phyloP scores from a whole-genome alignment of 495 filamentous ascomycete genomes.

The Daldinia childiae region DNA sequence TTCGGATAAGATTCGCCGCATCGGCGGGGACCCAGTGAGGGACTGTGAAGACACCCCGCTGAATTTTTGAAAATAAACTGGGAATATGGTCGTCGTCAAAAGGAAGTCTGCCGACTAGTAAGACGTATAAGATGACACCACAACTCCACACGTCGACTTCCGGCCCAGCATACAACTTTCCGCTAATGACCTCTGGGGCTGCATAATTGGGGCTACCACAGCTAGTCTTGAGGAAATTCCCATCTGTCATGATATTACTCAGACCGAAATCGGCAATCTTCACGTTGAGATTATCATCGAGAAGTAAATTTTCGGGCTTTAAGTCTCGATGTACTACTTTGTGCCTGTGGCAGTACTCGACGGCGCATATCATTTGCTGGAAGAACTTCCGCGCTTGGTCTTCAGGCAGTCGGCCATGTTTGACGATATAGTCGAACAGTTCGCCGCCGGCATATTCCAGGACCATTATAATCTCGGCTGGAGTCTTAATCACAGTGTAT shows the following conservation, averaged over 20 bases:
- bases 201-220: conserved; percentile 99
- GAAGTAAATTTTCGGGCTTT: conserved; percentile 95
- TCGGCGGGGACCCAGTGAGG: conserved; percentile 88
- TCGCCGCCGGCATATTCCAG: conserved; percentile 97
- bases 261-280: conserved; percentile 99
- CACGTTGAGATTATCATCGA: conserved; percentile 93
- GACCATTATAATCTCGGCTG: conserved; percentile 96
- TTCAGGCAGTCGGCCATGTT: conserved; percentile 87
- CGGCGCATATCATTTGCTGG: conserved; percentile 98
- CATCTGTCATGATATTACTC: conserved; percentile 99
- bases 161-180: conserved; percentile 96
- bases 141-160: conserved; percentile 99
- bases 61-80: conserved; percentile 61
- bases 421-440: conserved; percentile 96
- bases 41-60: conserved; percentile 80
- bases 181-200: conserved; percentile 95
- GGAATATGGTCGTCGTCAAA: conserved; percentile 94
- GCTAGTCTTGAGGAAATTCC: conserved; percentile 98
- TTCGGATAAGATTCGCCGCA: conserved; percentile 84
- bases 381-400: conserved; percentile 94
- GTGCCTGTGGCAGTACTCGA: conserved; percentile 98
- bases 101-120: conserved; percentile 88
- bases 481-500: conserved; percentile 95
- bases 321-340: conserved; percentile 98
- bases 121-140: conserved; percentile 95